Percentiles rank a stretch among this genome's conserved stretches.
These are phyloP conservation scores for Volvariella volvacea DNA, from an alignment of 1,284 basidiomycete species.

Conservation along the genomic window DNA sequence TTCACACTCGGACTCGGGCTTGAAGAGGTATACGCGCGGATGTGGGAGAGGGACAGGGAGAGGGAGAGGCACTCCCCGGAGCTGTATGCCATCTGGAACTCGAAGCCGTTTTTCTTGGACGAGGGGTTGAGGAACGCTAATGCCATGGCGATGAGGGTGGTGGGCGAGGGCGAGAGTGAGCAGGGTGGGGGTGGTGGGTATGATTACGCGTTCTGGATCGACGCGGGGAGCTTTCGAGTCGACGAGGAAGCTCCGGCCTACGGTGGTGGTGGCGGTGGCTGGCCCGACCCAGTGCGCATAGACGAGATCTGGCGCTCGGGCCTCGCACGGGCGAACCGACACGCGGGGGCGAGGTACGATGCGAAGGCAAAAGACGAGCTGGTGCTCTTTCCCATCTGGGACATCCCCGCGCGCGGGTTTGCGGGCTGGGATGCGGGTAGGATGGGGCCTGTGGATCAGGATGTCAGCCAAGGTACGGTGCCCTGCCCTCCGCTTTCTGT, in stretches of 20 bases:
- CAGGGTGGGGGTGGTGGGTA: too few species aligned
- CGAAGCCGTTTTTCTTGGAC: conserved; percentile 42
- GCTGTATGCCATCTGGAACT: conserved; percentile 47
- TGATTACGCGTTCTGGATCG: conserved; percentile 48
- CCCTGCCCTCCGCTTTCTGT: too few species aligned
- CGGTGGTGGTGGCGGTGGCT: conserved; percentile 29
- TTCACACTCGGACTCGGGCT: too few species aligned
- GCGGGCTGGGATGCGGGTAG: conserved; percentile 34
- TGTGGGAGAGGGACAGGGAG: conserved; percentile 32
- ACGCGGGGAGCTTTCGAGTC: conserved; percentile 45
- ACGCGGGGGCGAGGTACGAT: conserved; percentile 20
- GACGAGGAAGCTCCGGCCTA: too few species aligned
- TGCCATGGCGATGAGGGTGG: conserved; percentile 13
- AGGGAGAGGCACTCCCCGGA: conserved; percentile 33
- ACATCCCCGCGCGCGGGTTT: conserved; percentile 22
- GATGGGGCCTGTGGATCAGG: conserved; percentile 41
- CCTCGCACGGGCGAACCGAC: too few species aligned
- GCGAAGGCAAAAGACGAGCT: conserved; percentile 26
- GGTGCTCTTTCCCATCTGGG: conserved; percentile 37
- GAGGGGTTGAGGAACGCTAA: conserved; percentile 26
- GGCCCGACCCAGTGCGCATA: conserved; percentile 40
- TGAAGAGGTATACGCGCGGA: too few species aligned
- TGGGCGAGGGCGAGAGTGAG: too few species aligned
- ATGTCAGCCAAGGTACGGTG: conserved; percentile 39
- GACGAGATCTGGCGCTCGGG: conserved; percentile 35